phyloP scores from a whole-genome alignment of 129 eudicot genomes.

The Lactuca saligna region DNA sequence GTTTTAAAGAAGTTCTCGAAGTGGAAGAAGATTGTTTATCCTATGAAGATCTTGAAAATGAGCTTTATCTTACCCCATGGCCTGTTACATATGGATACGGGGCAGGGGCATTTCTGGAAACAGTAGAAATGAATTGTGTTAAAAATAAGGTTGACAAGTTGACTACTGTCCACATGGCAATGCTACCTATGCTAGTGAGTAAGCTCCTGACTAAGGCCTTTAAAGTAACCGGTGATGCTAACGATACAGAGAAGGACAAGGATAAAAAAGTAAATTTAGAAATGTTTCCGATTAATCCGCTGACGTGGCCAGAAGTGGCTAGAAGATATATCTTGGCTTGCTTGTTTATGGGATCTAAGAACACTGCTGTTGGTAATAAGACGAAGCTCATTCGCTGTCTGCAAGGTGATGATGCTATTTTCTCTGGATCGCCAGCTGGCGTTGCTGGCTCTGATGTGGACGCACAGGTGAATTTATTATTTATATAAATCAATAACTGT shows the following conservation, averaged over 20 bases:
- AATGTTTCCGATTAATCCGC: slow-evolving; percentile 48
- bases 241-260: no score
- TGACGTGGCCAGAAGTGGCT: slow-evolving; percentile 70
- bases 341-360: slow-evolving; percentile 30
- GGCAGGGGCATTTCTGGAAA: slow-evolving; percentile 18
- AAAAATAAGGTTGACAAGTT: slow-evolving; percentile 17
- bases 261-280: slow-evolving; percentile 26
- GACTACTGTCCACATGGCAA: slow-evolving; percentile 29
- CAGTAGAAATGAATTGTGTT: slow-evolving; percentile 9
- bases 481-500: no score
- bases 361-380: slow-evolving; percentile 24
- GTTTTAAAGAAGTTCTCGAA: slow-evolving; percentile 44
- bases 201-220: slow-evolving; percentile 39
- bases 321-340: slow-evolving; percentile 52
- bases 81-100: slow-evolving; percentile 7
- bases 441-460: slow-evolving; percentile 52
- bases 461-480: slow-evolving; percentile 34
- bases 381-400: slow-evolving; percentile 40
- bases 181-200: slow-evolving; percentile 39
- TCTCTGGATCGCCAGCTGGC: slow-evolving; percentile 44
- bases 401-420: slow-evolving; percentile 55
- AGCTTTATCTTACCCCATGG: slow-evolving; percentile 41
- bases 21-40: slow-evolving; percentile 25
- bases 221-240: slow-evolving; percentile 29
- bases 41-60: slow-evolving; percentile 52